A percentile compares a stretch with the other conserved stretches of the same genome.
These are phyloP conservation scores for Penium margaritaceum DNA, from an alignment of 139 green algal species.

Conservation along the genomic window DNA sequence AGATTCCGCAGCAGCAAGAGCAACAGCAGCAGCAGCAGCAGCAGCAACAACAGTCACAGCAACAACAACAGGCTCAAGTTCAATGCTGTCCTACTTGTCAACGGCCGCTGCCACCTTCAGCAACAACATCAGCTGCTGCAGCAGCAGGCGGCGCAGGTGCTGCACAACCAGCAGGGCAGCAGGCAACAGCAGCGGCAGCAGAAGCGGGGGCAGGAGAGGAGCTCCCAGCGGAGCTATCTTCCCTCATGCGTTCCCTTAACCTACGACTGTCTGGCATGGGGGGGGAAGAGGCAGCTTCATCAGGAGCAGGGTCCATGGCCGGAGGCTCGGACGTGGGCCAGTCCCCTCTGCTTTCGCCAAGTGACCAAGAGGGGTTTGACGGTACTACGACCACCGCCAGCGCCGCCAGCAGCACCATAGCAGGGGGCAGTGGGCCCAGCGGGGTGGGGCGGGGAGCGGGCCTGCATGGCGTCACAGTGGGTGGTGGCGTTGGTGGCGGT, in stretches of 20 bases:
- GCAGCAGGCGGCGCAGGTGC: not conserved
- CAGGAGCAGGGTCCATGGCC: too few species aligned
- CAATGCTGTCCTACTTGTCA: too few species aligned
- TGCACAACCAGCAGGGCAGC: not conserved
- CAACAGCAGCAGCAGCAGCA: not conserved
- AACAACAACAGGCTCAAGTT: too few species aligned
- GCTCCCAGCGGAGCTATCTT: not conserved
- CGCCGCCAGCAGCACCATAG: not conserved
- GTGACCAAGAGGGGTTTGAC: not conserved
- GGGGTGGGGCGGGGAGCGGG: not conserved
- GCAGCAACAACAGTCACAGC: not conserved
- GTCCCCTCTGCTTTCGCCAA: not conserved
- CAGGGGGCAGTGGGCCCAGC: too few species aligned
- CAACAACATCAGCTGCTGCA: too few species aligned
- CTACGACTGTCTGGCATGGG: too few species aligned
- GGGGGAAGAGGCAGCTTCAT: too few species aligned
- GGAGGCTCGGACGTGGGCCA: not conserved
- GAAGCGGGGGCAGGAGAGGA: not conserved
- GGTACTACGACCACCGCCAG: not conserved
- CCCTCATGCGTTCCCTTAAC: not conserved
- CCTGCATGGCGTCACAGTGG: too few species aligned
- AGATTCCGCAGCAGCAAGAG: too few species aligned
- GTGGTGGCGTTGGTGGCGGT: too few species aligned
- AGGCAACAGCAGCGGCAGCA: slow-evolving; percentile 3
- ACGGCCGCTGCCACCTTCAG: too few species aligned